Percentiles rank a stretch among this genome's conserved stretches.
Evolutionary conservation across 2,329 filamentous ascomycete genomes (phyloP).

Genomic region (Pseudogymnoascus sp.): DNA sequence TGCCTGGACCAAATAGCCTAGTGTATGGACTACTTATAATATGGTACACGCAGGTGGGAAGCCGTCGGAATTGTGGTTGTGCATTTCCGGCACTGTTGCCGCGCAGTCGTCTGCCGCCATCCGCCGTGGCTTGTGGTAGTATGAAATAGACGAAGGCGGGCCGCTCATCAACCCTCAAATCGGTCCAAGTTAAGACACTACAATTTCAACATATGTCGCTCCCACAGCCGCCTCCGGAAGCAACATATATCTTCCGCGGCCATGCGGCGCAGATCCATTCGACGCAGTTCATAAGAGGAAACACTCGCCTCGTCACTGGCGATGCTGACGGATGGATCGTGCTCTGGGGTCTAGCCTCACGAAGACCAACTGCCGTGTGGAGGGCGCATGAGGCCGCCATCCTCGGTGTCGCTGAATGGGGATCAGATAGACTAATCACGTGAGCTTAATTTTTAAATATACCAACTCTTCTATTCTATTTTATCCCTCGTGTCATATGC

Average conservation of each 20-base stretch:
- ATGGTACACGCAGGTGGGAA: neutral
- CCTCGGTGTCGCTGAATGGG: constrained; percentile 66
- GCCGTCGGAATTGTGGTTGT: neutral
- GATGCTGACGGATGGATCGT: constrained; percentile 87
- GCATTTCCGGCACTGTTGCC: neutral
- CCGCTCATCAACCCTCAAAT: constrained; percentile 2
- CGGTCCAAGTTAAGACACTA: neutral
- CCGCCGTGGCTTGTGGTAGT: neutral
- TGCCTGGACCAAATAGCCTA: neutral
- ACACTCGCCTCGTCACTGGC: constrained; percentile 71
- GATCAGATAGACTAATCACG: constrained; percentile 69
- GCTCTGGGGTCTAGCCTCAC: constrained; percentile 74
- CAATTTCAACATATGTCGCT: constrained; percentile 11
- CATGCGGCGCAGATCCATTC: constrained; percentile 75
- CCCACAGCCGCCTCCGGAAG: constrained; percentile 24
- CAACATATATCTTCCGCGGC: constrained; percentile 64
- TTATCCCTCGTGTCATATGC: neutral
- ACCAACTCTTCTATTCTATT: neutral
- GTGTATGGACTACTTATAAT: neutral
- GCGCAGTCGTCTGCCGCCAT: constrained; percentile 1
- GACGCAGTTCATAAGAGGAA: constrained; percentile 61
- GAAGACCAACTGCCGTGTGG: constrained; percentile 79
- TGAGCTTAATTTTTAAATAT: constrained; percentile 38
- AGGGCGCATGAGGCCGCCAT: constrained; percentile 72
- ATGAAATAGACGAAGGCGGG: constrained; percentile 5